Evolutionary conservation across 2,329 filamentous ascomycete genomes (phyloP), one percentile per base, ranked within the genome.

Genomic region (Drechslera avenae): DNA sequence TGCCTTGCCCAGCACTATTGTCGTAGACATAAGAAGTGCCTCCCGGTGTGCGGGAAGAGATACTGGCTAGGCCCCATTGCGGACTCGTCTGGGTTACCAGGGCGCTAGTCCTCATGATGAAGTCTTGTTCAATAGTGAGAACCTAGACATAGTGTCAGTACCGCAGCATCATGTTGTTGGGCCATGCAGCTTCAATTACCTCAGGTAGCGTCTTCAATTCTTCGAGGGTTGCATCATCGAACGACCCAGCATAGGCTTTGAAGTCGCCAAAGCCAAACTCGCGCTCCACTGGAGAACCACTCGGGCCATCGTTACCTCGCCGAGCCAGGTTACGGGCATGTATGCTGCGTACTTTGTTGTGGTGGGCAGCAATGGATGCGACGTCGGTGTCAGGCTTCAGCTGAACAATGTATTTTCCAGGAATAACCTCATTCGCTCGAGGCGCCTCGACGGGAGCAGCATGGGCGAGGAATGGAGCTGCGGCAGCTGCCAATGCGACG

Each of bases 351-450:
- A 72, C 63, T 7, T 52, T 63, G 31, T 59, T 51, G 39, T 63
- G 61, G 36, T 71, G 67, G 6, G 60, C 53, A 7, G 56, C 59
- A 14, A 71, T 56, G 0, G 62, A 60, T 1, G 63, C 57, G 36
- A 64, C 42, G 39, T 69, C 60, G 3, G 59, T 59, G 9, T 66
- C 67, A 12, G 73, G 67, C 64, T 73, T 76, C 46, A 79, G 42
- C 56, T 73, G 74, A 49, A 78, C 67, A 46, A 78, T 76, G 62
- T 75, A 79, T 66, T 76, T 76, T 54, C 71, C 71, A 12, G 71
- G 68, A 37, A 77, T 64, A 16, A 62, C 26, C 12, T 56, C 52
- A 30, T 52, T 40, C 2, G 47, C 23, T 3, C 44, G 31, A 18
- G 50, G 44, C 8, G 50, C 9, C 7, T 33, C 28, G 5, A 66